These are phyloP conservation scores for Mucor velutinosus DNA, from an alignment of 371 early-diverging fungal species.

Conservation along the genomic window DNA sequence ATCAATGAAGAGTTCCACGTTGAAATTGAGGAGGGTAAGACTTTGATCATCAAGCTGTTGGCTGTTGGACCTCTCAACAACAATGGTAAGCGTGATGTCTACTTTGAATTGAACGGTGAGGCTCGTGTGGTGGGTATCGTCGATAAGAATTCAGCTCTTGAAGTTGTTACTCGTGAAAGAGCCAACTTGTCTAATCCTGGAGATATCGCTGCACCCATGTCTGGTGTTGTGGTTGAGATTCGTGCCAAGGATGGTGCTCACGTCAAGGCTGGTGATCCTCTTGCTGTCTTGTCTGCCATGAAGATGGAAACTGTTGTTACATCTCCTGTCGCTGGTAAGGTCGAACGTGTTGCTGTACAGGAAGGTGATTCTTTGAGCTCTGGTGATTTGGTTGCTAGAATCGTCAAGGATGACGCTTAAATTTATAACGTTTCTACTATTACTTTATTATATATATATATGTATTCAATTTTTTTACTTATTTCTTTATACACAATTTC, in stretches of 20 bases:
- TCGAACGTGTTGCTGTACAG: slow-evolving; percentile 69
- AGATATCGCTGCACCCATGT: slow-evolving; percentile 92
- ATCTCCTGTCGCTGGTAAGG: slow-evolving; percentile 76
- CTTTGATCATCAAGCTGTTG: slow-evolving; percentile 82
- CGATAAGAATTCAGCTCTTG: slow-evolving; percentile 63
- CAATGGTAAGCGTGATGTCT: slow-evolving; percentile 86
- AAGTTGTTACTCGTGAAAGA: slow-evolving; percentile 69
- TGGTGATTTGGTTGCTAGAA: slow-evolving; percentile 78
- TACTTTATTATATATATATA: background rate
- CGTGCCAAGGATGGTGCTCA: slow-evolving; percentile 75
- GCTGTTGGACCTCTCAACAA: slow-evolving; percentile 81
- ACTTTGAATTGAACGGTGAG: slow-evolving; percentile 94
- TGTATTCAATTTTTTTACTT: background rate
- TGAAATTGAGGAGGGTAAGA: slow-evolving; percentile 86
- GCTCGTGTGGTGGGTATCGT: slow-evolving; percentile 79
- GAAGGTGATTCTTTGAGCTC: slow-evolving; percentile 77
- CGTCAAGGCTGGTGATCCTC: slow-evolving; percentile 86
- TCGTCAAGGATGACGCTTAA: slow-evolving; percentile 46
- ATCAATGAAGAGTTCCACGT: slow-evolving; percentile 87
- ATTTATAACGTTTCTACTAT: background rate
- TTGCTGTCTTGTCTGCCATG: slow-evolving; percentile 92
- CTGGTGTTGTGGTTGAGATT: slow-evolving; percentile 89
- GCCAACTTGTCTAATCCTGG: slow-evolving; percentile 76
- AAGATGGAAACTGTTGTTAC: slow-evolving; percentile 97
- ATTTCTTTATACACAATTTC: background rate